Percentiles rank a stretch among this genome's conserved stretches.
phyloP scores from a whole-genome alignment of 768 basidiomycete species.

The Pleurotus salmoneostramineus region DNA sequence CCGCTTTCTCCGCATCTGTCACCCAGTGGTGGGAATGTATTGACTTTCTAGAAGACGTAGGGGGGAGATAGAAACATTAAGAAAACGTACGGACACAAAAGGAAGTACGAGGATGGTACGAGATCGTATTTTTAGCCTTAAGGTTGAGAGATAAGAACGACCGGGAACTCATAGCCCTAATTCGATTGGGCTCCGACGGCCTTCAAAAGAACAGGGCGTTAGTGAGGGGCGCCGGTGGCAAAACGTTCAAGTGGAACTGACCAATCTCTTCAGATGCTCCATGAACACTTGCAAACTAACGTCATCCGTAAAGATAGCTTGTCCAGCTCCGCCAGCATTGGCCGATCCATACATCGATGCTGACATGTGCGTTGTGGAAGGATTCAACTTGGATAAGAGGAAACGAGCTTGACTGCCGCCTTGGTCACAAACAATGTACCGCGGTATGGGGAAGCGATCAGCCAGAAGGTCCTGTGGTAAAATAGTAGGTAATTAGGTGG shows the following conservation, averaged over 20 bases:
- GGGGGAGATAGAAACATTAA: background rate
- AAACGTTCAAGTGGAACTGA: constrained; percentile 27
- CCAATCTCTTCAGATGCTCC: constrained; percentile 94
- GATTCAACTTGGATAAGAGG: constrained; percentile 93
- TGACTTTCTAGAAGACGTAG: background rate
- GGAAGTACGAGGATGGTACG: background rate
- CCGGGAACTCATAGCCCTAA: constrained; percentile 21
- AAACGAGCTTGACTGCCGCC: constrained; percentile 98
- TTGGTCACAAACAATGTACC: constrained; percentile 97
- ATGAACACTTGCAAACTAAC: constrained; percentile 97
- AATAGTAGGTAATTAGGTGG: background rate
- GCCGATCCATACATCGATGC: constrained; percentile 84
- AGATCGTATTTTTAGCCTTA: background rate
- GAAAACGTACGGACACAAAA: background rate
- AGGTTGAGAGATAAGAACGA: background rate
- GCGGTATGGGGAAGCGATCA: constrained; percentile 95
- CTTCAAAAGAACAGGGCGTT: constrained; percentile 23
- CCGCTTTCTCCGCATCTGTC: background rate
- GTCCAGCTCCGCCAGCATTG: constrained; percentile 63
- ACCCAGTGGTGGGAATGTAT: background rate
- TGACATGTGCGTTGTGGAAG: constrained; percentile 97
- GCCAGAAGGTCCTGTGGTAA: constrained; percentile 76
- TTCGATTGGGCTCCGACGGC: constrained; percentile 71
- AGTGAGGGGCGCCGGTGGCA: background rate
- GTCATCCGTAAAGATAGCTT: constrained; percentile 98